Conservation (phyloP, 73 alveolate species). For the Paramecium primaurelia region DNA sequence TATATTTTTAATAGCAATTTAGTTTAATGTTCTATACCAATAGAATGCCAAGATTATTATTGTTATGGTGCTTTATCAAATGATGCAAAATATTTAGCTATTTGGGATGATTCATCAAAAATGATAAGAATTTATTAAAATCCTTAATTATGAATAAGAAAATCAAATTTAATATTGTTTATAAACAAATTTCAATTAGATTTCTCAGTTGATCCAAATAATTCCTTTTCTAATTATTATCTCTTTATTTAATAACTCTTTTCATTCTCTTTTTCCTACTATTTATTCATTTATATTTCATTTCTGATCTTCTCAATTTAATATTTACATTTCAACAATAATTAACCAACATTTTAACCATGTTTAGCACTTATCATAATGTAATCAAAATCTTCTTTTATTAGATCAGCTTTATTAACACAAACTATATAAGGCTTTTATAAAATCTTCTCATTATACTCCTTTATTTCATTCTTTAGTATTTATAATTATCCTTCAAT, state of each 20-base stretch:
- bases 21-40: too few species aligned
- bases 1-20: too few species aligned
- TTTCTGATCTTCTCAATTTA: neutral
- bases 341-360: conserved; percentile 60
- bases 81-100: neutral
- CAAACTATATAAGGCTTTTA: conserved; percentile 60
- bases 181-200: neutral
- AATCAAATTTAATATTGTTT: neutral
- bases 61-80: neutral
- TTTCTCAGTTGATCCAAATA: neutral
- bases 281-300: neutral
- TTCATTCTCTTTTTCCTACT: neutral
- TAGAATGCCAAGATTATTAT: neutral
- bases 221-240: neutral
- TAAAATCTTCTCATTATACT: conserved; percentile 52
- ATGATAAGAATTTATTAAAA: neutral
- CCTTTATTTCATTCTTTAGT: conserved; percentile 57
- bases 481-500: conserved; percentile 49
- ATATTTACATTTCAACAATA: conserved; percentile 40
- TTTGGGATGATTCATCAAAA: neutral
- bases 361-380: conserved; percentile 62
- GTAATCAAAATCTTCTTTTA: neutral
- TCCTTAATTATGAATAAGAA: neutral
- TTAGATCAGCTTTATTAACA: conserved; percentile 62
- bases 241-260: neutral